Base-by-base conservation (phyloP, 2,329 filamentous ascomycete species). In the Paracoccidioides lutzii region DNA sequence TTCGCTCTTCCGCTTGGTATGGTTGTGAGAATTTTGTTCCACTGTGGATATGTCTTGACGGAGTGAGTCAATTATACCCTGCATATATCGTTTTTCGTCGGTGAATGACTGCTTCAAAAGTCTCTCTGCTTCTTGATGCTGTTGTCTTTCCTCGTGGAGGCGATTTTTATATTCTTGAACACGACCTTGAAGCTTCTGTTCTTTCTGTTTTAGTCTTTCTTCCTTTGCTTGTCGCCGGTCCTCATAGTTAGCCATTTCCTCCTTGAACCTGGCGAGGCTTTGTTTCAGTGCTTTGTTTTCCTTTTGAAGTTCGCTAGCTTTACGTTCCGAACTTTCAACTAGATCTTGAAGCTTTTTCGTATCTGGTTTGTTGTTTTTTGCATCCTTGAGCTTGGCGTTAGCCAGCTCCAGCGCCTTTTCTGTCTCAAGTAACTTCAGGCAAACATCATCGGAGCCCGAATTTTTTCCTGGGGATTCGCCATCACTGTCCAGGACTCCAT, bases 211-310 rank as follows among this genome's bases (percentile, higher is more conserved):
- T 28, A 73, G 59, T 53, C 65, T 71, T 6, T 65, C 65, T 61
- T 75, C 73, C 54, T 73, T 71, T 28, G 73, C 67, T 51, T 71
- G 70, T 55, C 73, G 71, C 30, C 71, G 66, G 22, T 66, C 68
- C 55, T 74, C 72, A 46, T 73, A 73, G 52, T 68, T 69, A 33
- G 63, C 66, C 65, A 73, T 73, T 53, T 73, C 71, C 53, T 68
- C 66, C 59, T 74, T 75, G 41, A 73, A 65, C 12, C 70, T 66
- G 10, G 69, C 65, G 30, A 75, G 61, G 7, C 64, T 71, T 46
- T 68, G 66, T 56, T 75, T 75, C 50, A 75, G 64, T 0, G 63
- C 62, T 7, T 58, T 52, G 51, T 75, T 75, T 53, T 75, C 73
- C 54, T 67, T 68, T 54, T 72, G 66, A 2, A 75, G 64, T 33